Conservation (phyloP, 2,329 filamentous ascomycete genomes). For the Fusarium zealandicum region DNA sequence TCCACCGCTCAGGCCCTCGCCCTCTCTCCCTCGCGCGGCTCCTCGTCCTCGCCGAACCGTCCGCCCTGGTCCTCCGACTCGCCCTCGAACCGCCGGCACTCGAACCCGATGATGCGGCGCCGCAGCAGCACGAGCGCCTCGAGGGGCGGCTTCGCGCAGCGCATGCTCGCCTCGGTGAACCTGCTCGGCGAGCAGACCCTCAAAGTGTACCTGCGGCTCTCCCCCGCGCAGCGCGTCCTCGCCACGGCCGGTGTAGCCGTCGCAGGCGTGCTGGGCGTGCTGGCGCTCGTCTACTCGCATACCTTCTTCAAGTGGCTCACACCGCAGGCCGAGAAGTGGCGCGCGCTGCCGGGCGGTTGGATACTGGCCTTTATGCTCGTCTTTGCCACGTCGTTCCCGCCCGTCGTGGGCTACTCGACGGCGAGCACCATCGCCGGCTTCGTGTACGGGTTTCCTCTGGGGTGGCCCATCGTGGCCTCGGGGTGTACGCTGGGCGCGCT, state of each 20-base stretch:
- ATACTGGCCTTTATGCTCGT: conserved; percentile 77
- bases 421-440: conserved; percentile 64
- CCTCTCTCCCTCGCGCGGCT: conserved; percentile 47
- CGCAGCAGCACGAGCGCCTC: conserved; percentile 17
- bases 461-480: conserved; percentile 83
- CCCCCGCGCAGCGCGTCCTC: conserved; percentile 67
- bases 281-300: conserved; percentile 81
- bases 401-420: conserved; percentile 85
- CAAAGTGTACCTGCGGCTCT: conserved; percentile 62
- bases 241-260: conserved; percentile 46
- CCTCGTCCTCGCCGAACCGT: conserved; percentile 44
- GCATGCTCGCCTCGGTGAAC: conserved; percentile 47
- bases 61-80: conserved; percentile 37
- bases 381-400: conserved; percentile 82
- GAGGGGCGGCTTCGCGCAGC: conserved; percentile 43
- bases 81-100: conserved; percentile 48
- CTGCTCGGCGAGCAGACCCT: conserved; percentile 55
- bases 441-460: conserved; percentile 64
- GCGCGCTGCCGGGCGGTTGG: conserved; percentile 74
- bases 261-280: conserved; percentile 63
- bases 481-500: conserved; percentile 82
- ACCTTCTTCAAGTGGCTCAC: conserved; percentile 78
- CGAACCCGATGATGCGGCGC: conserved; percentile 50
- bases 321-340: conserved; percentile 79
- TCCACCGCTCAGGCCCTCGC: conserved; percentile 59